These are phyloP conservation scores for Claviceps arundinis DNA, from an alignment of 2,329 filamentous ascomycete genomes.

Conservation along the genomic window DNA sequence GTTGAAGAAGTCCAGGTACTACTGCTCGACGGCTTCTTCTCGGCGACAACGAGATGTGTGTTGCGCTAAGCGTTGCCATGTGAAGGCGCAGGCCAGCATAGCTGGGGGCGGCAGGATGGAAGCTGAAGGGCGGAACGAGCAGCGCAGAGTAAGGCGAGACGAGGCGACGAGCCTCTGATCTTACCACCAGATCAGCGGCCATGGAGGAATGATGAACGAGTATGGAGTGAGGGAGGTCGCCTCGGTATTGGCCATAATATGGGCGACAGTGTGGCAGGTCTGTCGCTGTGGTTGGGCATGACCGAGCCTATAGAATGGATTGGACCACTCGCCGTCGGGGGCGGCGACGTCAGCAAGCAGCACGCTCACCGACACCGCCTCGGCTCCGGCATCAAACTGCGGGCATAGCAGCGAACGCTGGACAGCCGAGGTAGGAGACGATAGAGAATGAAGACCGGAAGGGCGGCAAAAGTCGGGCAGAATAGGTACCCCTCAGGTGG, in stretches of 20 bases:
- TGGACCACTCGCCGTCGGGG: background rate
- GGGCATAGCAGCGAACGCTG: too few relatives aligned
- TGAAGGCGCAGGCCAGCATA: constrained; percentile 1
- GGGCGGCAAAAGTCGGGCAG: too few relatives aligned
- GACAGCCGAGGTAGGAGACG: too few relatives aligned
- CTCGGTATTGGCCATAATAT: constrained; percentile 2
- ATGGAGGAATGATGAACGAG: background rate
- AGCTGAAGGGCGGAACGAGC: background rate
- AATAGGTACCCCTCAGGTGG: too few relatives aligned
- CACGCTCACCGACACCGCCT: too few relatives aligned
- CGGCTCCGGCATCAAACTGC: too few relatives aligned
- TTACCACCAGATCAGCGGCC: background rate
- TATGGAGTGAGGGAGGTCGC: background rate
- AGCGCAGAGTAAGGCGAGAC: background rate
- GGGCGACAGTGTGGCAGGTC: background rate
- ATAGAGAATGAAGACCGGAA: too few relatives aligned
- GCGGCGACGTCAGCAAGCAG: too few relatives aligned
- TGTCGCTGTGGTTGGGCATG: background rate
- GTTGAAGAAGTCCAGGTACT: too few relatives aligned
- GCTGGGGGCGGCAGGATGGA: background rate
- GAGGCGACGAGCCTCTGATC: background rate
- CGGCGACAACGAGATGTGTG: background rate
- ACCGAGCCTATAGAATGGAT: background rate
- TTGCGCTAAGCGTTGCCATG: background rate
- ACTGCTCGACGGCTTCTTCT: too few relatives aligned